A percentile compares a stretch with the other conserved stretches of the same genome.
Conservation (phyloP, 2,329 filamentous ascomycete species). For the Fusarium oligoseptatum region DNA sequence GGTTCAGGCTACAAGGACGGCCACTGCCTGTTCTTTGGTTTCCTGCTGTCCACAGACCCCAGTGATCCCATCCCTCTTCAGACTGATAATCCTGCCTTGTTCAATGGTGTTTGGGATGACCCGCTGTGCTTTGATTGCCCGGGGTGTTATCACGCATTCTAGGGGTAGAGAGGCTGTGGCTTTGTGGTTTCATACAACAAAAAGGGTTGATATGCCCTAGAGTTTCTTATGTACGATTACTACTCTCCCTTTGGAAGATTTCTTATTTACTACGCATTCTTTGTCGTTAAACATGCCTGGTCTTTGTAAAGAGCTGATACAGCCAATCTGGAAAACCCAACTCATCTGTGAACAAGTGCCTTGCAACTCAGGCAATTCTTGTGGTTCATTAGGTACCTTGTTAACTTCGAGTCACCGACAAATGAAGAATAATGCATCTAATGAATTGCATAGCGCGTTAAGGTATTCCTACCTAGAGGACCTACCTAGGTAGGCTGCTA, state of each 20-base stretch:
- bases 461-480: background rate
- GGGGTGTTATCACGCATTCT: background rate
- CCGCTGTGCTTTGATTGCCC: constrained; percentile 13
- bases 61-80: background rate
- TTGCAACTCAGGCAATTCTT: background rate
- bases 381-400: no score
- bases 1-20: constrained; percentile 15
- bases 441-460: background rate
- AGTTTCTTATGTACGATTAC: background rate
- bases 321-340: background rate
- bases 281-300: background rate
- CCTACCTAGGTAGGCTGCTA: no score
- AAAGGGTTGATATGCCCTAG: background rate
- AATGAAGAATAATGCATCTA: background rate
- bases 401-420: background rate
- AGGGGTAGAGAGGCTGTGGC: background rate
- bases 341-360: background rate
- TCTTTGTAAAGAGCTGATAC: background rate
- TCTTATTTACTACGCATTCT: background rate
- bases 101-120: constrained; percentile 14
- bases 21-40: background rate
- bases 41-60: background rate
- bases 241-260: background rate
- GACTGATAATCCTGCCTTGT: background rate
- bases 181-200: background rate